Evolutionary conservation across 805 yeast genomes (phyloP).

Genomic region (Scheffersomyces coipomensis): DNA sequence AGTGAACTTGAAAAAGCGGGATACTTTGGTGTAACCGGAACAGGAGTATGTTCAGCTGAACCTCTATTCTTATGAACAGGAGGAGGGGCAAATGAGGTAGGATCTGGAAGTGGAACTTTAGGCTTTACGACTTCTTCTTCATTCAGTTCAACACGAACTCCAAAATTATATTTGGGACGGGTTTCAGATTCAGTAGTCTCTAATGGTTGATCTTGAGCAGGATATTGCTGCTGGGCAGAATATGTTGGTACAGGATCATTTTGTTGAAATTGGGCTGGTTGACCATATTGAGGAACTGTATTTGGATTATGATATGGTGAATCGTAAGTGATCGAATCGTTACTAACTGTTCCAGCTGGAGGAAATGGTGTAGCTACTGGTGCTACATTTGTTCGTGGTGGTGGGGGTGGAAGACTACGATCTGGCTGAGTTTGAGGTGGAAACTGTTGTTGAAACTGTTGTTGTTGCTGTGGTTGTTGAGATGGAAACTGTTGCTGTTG

Average conservation of each 20-base stretch:
- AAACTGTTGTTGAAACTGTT: slow-evolving; percentile 1
- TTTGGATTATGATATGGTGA: slow-evolving; percentile 7
- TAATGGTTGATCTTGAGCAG: slow-evolving; percentile 12
- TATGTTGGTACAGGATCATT: slow-evolving; percentile 4
- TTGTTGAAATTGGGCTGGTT: slow-evolving; percentile 1
- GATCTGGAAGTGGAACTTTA: slow-evolving; percentile 30
- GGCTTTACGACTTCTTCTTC: slow-evolving; percentile 8
- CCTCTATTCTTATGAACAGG: slow-evolving; percentile 35
- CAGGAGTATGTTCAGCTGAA: slow-evolving; percentile 1
- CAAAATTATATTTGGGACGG: slow-evolving; percentile 3
- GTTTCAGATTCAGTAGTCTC: neutral
- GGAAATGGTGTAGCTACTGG: neutral
- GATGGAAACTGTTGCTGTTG: slow-evolving; percentile 9
- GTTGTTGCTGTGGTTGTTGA: slow-evolving; percentile 7
- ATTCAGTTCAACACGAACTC: neutral
- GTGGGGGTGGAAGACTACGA: neutral
- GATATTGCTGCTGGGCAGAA: neutral
- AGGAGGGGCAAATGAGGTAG: slow-evolving; percentile 40
- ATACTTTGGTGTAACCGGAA: slow-evolving; percentile 8
- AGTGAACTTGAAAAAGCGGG: too few species aligned
- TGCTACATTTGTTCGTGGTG: slow-evolving; percentile 1
- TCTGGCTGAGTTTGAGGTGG: slow-evolving; percentile 6
- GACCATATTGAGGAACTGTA: slow-evolving; percentile 1
- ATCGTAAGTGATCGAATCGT: slow-evolving; percentile 2
- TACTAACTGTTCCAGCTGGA: neutral